Conservation (phyloP, 371 early-diverging fungal species). For the Actinomucor elegans region DNA sequence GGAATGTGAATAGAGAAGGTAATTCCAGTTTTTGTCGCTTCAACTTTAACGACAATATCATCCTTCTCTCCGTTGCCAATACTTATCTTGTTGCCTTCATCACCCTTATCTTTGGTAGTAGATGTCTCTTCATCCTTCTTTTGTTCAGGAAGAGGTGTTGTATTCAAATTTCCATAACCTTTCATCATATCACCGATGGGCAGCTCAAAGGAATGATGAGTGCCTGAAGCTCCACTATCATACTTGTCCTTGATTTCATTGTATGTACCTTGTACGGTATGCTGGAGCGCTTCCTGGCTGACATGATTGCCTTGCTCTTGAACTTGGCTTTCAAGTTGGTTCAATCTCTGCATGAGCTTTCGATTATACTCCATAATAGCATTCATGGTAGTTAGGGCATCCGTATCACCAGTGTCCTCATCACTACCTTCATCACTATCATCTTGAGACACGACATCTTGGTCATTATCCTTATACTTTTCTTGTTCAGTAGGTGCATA, state of each 20-base stretch:
- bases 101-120: slow-evolving; percentile 3
- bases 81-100: background rate
- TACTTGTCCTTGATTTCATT: slow-evolving; percentile 8
- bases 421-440: background rate
- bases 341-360: slow-evolving; percentile 4
- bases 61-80: slow-evolving; percentile 20
- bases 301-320: slow-evolving; percentile 1
- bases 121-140: slow-evolving; percentile 16
- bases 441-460: background rate
- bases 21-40: slow-evolving; percentile 30
- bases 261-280: slow-evolving; percentile 6
- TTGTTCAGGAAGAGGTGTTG: background rate
- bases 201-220: slow-evolving; percentile 22
- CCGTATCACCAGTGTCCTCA: background rate
- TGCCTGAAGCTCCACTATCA: slow-evolving; percentile 6
- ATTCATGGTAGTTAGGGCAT: slow-evolving; percentile 15
- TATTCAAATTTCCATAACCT: slow-evolving; percentile 8
- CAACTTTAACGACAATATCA: slow-evolving; percentile 31
- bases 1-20: slow-evolving; percentile 29
- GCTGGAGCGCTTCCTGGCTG: slow-evolving; percentile 1
- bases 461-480: background rate
- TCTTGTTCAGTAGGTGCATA: no score
- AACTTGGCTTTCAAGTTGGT: background rate
- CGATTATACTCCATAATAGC: slow-evolving; percentile 30
- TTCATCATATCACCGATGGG: slow-evolving; percentile 21